Percentiles rank a stretch among this genome's conserved stretches.
Conservation (phyloP, 306 rosid genomes). For the Vigna angularis region DNA sequence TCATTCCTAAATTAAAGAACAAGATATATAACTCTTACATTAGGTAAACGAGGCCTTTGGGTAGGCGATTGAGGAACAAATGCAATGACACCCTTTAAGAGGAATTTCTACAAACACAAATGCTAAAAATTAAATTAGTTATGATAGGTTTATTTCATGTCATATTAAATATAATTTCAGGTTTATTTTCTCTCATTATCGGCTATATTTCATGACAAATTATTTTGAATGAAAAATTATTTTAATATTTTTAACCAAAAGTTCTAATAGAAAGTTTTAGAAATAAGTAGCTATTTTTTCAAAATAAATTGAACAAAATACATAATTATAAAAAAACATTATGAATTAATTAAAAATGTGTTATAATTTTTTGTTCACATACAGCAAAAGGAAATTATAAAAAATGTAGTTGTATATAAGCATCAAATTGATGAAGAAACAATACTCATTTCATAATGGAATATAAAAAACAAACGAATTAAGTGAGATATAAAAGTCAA, state of each 20-base stretch:
- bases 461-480: too few species aligned
- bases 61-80: slow-evolving; percentile 46
- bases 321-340: too few species aligned
- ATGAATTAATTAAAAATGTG: not conserved
- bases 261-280: too few species aligned
- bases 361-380: not conserved
- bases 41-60: slow-evolving; percentile 45
- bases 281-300: too few species aligned
- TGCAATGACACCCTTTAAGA: slow-evolving; percentile 44
- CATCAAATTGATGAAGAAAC: not conserved
- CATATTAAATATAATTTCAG: not conserved
- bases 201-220: not conserved
- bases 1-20: not conserved
- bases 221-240: not conserved
- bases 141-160: not conserved
- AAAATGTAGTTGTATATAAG: not conserved
- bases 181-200: too few species aligned
- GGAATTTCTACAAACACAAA: slow-evolving; percentile 47
- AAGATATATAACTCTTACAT: slow-evolving; percentile 45
- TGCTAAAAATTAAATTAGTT: slow-evolving; percentile 1
- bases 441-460: not conserved
- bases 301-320: too few species aligned
- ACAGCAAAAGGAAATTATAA: not conserved
- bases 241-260: not conserved
- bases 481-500: not conserved